Evolutionary conservation across 805 yeast genomes (phyloP).

Genomic region (Wickerhamomyces alni): DNA sequence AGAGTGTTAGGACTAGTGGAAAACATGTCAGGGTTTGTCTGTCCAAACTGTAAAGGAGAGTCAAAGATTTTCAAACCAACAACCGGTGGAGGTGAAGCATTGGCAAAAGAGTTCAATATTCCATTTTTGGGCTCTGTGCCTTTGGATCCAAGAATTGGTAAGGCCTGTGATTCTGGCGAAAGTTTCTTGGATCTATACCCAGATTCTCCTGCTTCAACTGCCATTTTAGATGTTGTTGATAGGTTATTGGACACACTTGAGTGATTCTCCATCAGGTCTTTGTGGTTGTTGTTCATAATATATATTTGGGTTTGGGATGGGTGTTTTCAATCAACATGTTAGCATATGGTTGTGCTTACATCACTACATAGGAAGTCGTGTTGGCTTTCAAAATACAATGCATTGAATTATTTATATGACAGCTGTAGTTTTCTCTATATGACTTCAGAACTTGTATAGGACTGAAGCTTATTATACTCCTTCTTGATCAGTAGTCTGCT

Average conservation of each 20-base stretch:
- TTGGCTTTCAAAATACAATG: too few species aligned
- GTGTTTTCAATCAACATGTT: too few species aligned
- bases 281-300: too few species aligned
- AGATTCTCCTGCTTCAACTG: constrained; percentile 88
- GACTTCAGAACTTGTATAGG: not conserved
- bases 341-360: too few species aligned
- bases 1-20: constrained; percentile 87
- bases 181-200: constrained; percentile 79
- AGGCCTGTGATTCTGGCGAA: constrained; percentile 80
- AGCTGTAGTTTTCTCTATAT: not conserved
- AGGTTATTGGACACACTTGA: constrained; percentile 50
- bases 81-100: constrained; percentile 89
- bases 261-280: too few species aligned
- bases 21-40: constrained; percentile 97
- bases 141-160: constrained; percentile 90
- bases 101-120: constrained; percentile 73
- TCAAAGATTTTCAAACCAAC: constrained; percentile 90
- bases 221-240: constrained; percentile 81
- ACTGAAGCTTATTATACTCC: not conserved
- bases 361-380: too few species aligned
- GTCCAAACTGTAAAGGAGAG: constrained; percentile 90
- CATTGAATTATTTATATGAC: too few species aligned
- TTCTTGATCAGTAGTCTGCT: not conserved
- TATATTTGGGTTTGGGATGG: too few species aligned
- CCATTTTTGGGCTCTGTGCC: constrained; percentile 91